These are phyloP conservation scores for Aspergillus sp. DNA, from an alignment of 2,329 filamentous ascomycete genomes.

Conservation along the genomic window DNA sequence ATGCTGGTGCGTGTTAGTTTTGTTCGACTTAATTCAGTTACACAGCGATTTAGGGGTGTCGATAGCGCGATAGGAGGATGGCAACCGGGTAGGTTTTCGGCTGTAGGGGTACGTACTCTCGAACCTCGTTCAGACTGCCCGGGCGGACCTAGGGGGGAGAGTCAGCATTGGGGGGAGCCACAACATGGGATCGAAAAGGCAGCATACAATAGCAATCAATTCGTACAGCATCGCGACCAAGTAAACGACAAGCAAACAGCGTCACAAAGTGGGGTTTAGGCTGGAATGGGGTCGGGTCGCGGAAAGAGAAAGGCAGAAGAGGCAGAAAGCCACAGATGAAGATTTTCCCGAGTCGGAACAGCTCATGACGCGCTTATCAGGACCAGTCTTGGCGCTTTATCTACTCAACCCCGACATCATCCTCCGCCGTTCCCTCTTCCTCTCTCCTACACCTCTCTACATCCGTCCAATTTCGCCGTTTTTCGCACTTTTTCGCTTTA, in stretches of 20 bases:
- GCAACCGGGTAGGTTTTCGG: not conserved
- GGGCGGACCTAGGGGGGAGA: slow-evolving; percentile 75
- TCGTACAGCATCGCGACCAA: slow-evolving; percentile 80
- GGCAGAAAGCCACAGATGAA: slow-evolving; percentile 8
- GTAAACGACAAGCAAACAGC: slow-evolving; percentile 5
- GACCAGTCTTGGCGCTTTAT: slow-evolving; percentile 18
- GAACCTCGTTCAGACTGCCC: slow-evolving; percentile 85
- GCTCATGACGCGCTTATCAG: slow-evolving; percentile 24
- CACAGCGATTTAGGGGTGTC: not conserved
- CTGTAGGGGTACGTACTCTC: slow-evolving; percentile 68
- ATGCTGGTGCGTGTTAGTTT: slow-evolving; percentile 59
- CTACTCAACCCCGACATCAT: slow-evolving; percentile 15
- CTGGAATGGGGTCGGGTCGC: slow-evolving; percentile 18
- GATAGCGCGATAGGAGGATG: not conserved
- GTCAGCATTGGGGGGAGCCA: slow-evolving; percentile 10
- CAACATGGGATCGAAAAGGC: not conserved
- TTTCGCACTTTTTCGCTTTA: slow-evolving; percentile 6
- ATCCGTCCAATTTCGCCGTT: slow-evolving; percentile 15
- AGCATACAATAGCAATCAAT: slow-evolving; percentile 85
- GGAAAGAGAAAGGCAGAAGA: slow-evolving; percentile 6
- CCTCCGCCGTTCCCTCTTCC: slow-evolving; percentile 6
- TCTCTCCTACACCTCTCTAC: slow-evolving; percentile 6
- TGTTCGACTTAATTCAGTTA: not conserved
- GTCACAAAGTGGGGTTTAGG: slow-evolving; percentile 13
- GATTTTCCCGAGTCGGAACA: slow-evolving; percentile 18